A percentile compares a stretch with the other conserved stretches of the same genome.
Evolutionary conservation across 1,284 basidiomycete species (phyloP).

Genomic region (Ustilago bromivora): DNA sequence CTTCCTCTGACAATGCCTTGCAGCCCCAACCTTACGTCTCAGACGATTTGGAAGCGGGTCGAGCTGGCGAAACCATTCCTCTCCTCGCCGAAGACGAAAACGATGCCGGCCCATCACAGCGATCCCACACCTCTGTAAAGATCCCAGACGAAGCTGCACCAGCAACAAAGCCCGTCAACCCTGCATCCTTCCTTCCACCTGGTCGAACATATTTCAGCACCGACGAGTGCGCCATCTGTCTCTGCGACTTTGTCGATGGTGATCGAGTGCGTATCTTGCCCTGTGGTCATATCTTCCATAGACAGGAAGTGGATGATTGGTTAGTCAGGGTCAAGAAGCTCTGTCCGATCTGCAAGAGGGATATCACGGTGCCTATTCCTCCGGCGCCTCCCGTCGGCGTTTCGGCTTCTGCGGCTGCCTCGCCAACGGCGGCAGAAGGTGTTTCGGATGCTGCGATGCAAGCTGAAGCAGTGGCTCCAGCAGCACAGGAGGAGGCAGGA

Average conservation of each 20-base stretch:
- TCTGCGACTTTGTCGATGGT: conserved; percentile 66
- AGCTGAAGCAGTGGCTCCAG: neutral
- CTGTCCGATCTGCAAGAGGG: conserved; percentile 69
- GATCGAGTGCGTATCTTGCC: conserved; percentile 66
- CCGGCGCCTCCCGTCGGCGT: conserved; percentile 41
- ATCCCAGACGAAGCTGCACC: conserved; percentile 4
- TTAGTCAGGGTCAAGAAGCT: conserved; percentile 63
- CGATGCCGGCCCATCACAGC: conserved; percentile 49
- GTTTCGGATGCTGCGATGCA: neutral
- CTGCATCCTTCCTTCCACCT: conserved; percentile 52
- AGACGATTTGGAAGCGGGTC: conserved; percentile 39
- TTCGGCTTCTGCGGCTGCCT: conserved; percentile 1
- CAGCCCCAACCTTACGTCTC: conserved; percentile 2
- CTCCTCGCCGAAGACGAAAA: conserved; percentile 46
- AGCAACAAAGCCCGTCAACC: conserved; percentile 19
- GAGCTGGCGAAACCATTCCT: conserved; percentile 36
- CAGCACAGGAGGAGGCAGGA: conserved; percentile 1
- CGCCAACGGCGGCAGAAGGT: conserved; percentile 1
- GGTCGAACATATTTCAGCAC: conserved; percentile 60
- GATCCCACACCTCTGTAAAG: conserved; percentile 22
- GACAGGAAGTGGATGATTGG: conserved; percentile 67
- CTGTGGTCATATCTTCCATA: conserved; percentile 68
- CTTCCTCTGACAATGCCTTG: neutral
- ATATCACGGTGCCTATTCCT: conserved; percentile 60
- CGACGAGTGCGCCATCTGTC: conserved; percentile 68